Evolutionary conservation across 345 rosid genomes (phyloP), one percentile per base, ranked within the genome.

Genomic region (Lepidium sativum): DNA sequence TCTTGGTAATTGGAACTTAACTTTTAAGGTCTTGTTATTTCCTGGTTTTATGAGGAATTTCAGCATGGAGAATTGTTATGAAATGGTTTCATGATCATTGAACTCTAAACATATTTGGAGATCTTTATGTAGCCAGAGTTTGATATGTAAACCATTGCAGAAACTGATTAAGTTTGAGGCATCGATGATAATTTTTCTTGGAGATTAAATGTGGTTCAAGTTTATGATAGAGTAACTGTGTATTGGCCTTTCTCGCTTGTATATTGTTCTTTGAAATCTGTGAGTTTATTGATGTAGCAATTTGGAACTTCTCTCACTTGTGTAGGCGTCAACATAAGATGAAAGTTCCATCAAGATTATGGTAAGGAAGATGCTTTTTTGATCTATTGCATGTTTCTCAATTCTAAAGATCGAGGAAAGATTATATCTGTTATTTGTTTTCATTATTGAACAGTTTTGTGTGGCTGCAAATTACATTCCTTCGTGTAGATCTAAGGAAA

Each of bases 21-120:
- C 56, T 27, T 53, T 18, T 12, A 51, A 18, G 18, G 11, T 52
- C 33, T 23, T 54, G 14, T 17, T 45, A 35, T 44, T 18, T 29
- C 20, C 66, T 69, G 23, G 37, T 48, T 58, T 20, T 59, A 9
- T 8, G 18, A 41, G 60, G 11, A 16, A 32, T 50, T 53, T 59
- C 43, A 16, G 35, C 32, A 58, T 67, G 33, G 31, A 31, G 29
- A 59, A 50, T 10, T 49, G 34, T 45, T 8, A 40, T 32, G 53
- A 41, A 60, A 60, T 57, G 40, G 34, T 60, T 45, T 52, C 16
- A 33, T 60, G 37, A 69, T 49, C 73, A 69, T 21, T 52, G n/a
- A 50, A 60, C 35, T 69, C 44, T 11, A 29, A 29, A 60, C 49
- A 47, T 45, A 11, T 54, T n/a, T 44, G 33, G 54, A 34, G 38